Conservation (phyloP, 2,329 filamentous ascomycete species). For the Botryotinia narcissicola region DNA sequence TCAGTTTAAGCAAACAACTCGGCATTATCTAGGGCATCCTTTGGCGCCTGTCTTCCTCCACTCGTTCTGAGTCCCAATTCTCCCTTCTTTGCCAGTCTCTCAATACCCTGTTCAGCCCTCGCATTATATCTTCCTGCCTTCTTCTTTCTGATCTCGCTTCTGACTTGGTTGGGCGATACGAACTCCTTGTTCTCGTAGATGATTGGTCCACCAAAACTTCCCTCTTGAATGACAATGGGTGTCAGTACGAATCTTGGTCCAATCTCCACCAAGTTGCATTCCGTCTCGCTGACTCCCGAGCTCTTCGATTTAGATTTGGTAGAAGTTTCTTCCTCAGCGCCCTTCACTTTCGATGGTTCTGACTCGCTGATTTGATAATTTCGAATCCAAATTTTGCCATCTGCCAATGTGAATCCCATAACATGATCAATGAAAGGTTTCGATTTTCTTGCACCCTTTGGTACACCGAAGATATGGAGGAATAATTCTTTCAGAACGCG, state of each 20-base stretch:
- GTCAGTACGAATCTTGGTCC: slow-evolving; percentile 91
- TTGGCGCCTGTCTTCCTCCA: slow-evolving; percentile 60
- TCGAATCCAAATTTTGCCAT: slow-evolving; percentile 93
- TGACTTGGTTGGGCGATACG: slow-evolving; percentile 91
- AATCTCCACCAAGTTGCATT: slow-evolving; percentile 85
- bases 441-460: slow-evolving; percentile 79
- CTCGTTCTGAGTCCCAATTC: slow-evolving; percentile 71
- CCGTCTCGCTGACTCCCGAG: slow-evolving; percentile 56
- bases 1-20: slow-evolving; percentile 65
- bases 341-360: slow-evolving; percentile 53
- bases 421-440: slow-evolving; percentile 97
- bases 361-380: slow-evolving; percentile 92
- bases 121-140: slow-evolving; percentile 77
- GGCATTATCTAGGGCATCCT: slow-evolving; percentile 72
- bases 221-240: slow-evolving; percentile 92
- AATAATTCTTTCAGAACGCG: slow-evolving; percentile 86
- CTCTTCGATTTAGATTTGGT: slow-evolving; percentile 45
- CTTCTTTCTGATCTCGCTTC: slow-evolving; percentile 72
- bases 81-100: slow-evolving; percentile 70
- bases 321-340: slow-evolving; percentile 40
- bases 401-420: slow-evolving; percentile 85
- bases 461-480: slow-evolving; percentile 86
- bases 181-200: slow-evolving; percentile 99
- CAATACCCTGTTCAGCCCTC: slow-evolving; percentile 70
- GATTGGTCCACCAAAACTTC: slow-evolving; percentile 90